These are phyloP conservation scores for Aspergillus floridensis DNA, from an alignment of 2,329 filamentous ascomycete genomes.

Conservation along the genomic window DNA sequence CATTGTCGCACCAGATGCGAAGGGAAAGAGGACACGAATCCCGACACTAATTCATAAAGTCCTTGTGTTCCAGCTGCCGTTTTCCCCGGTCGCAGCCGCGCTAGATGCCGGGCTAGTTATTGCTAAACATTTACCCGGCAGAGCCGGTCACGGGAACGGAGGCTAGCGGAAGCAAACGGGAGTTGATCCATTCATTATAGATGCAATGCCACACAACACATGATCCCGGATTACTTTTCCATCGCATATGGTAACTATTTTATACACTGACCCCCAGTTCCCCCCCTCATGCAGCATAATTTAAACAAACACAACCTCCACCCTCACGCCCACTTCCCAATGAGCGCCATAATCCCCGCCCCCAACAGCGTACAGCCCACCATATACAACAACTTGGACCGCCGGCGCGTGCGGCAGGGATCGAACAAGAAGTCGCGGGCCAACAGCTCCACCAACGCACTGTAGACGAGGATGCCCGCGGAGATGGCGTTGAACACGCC, in stretches of 20 bases:
- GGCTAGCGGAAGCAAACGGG: too few species aligned
- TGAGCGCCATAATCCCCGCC: slow-evolving; percentile 48
- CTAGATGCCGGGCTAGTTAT: neutral
- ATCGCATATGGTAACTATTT: too few species aligned
- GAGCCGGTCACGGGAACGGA: too few species aligned
- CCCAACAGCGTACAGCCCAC: slow-evolving; percentile 41
- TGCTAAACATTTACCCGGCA: neutral
- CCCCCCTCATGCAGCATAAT: neutral
- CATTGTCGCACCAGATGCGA: too few species aligned
- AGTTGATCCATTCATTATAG: too few species aligned
- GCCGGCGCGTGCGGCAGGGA: neutral
- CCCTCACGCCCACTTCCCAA: slow-evolving; percentile 51
- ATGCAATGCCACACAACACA: too few species aligned
- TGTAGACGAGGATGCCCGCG: neutral
- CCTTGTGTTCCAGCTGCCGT: too few species aligned
- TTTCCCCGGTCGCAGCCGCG: too few species aligned
- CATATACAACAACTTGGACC: slow-evolving; percentile 42
- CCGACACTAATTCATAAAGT: too few species aligned
- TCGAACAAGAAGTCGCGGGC: slow-evolving; percentile 4
- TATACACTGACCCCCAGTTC: neutral
- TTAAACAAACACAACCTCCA: neutral
- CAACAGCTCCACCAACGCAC: slow-evolving; percentile 2
- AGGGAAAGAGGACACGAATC: too few species aligned
- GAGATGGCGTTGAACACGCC: slow-evolving; percentile 2
- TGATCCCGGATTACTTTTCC: too few species aligned